A percentile compares a stretch with the other conserved stretches of the same genome.
Conservation (phyloP, 2,329 filamentous ascomycete genomes). For the Aspergillus sp. region DNA sequence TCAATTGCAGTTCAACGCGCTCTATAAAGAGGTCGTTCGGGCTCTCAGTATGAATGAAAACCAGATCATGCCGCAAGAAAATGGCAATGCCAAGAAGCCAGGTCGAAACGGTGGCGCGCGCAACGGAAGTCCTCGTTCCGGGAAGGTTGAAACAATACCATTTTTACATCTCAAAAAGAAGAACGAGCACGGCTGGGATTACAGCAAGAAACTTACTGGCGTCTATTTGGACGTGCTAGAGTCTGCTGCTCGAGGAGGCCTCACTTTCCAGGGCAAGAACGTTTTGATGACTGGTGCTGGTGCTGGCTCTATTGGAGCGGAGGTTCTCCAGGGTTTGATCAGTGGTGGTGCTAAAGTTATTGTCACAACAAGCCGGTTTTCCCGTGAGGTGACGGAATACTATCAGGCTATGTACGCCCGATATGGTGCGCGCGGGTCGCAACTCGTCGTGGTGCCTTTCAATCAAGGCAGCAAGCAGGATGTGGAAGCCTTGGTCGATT, state of each 20-base stretch:
- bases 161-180: conserved; percentile 98
- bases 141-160: conserved; percentile 94
- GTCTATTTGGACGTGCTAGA: conserved; percentile 90
- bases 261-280: conserved; percentile 93
- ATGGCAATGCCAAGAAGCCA: conserved; percentile 60
- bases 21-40: conserved; percentile 92
- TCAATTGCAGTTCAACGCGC: conserved; percentile 90
- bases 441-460: conserved; percentile 97
- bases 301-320: conserved; percentile 94
- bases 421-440: conserved; percentile 88
- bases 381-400: conserved; percentile 96
- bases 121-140: conserved; percentile 63
- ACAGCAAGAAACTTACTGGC: conserved; percentile 97
- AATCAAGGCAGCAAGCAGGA: conserved; percentile 99
- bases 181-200: conserved; percentile 95
- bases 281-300: conserved; percentile 98
- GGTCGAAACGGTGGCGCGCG: conserved; percentile 51
- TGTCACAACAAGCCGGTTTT: conserved; percentile 95
- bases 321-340: conserved; percentile 92
- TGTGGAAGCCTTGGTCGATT: conserved; percentile 87
- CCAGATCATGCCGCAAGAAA: conserved; percentile 90
- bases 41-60: conserved; percentile 97
- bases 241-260: conserved; percentile 79
- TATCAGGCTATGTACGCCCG: conserved; percentile 98
- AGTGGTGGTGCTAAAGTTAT: conserved; percentile 96